These are phyloP conservation scores for Medicago lupulina DNA, from an alignment of 306 rosid genomes.

Conservation along the genomic window DNA sequence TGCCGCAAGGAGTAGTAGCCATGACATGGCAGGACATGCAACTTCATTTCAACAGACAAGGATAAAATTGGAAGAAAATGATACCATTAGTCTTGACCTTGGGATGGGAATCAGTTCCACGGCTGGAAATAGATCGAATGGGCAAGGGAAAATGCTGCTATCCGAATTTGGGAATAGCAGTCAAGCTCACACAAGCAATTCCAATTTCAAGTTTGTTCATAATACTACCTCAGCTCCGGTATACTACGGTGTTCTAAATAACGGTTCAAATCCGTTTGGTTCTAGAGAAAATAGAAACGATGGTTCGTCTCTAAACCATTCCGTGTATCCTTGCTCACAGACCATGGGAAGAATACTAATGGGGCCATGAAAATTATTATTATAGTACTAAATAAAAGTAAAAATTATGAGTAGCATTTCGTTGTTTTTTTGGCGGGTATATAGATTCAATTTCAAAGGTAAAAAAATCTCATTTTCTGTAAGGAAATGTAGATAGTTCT, in stretches of 20 bases:
- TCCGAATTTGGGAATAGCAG: constrained; percentile 51
- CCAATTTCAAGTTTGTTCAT: constrained; percentile 68
- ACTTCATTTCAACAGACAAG: constrained; percentile 50
- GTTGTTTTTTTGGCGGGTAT: constrained; percentile 40
- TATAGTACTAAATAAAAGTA: constrained; percentile 41
- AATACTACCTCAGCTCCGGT: constrained; percentile 54
- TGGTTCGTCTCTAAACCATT: constrained; percentile 61
- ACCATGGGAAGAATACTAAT: constrained; percentile 83
- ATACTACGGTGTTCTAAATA: constrained; percentile 66
- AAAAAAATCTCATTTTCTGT: constrained; percentile 51
- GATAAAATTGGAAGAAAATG: constrained; percentile 72
- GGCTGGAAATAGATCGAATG: constrained; percentile 62
- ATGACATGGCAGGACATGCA: constrained; percentile 68
- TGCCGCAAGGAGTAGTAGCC: constrained; percentile 80
- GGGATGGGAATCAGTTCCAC: constrained; percentile 80
- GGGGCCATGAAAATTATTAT: constrained; percentile 70
- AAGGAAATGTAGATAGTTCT: constrained; percentile 46
- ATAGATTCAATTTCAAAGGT: constrained; percentile 31
- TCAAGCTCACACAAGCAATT: constrained; percentile 57
- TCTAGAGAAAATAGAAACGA: constrained; percentile 74
- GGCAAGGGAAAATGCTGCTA: constrained; percentile 53
- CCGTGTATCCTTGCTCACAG: constrained; percentile 75
- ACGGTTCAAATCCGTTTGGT: constrained; percentile 63
- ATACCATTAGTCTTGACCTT: constrained; percentile 89
- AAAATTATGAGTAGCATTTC: constrained; percentile 44